Percentiles rank a stretch among this genome's conserved stretches.
Conservation (phyloP, 2,329 filamentous ascomycete species). For the Myriosclerotinia duriaeana region DNA sequence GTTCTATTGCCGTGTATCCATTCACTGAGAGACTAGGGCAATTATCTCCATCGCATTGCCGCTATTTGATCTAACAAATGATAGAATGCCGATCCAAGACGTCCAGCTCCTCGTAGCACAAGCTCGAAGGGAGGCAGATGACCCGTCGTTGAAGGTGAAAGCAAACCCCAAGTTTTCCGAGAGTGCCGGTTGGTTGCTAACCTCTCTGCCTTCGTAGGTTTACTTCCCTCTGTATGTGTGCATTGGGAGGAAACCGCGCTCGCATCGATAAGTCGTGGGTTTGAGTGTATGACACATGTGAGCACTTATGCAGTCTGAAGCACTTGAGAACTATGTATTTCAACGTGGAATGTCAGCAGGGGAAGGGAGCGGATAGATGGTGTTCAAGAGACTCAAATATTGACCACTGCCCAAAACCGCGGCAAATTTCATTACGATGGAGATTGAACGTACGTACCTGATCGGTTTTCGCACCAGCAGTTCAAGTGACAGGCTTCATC, state of each 20-base stretch:
- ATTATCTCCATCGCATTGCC: conserved; percentile 10
- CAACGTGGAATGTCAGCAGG: conserved; percentile 5
- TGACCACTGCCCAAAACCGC: not conserved
- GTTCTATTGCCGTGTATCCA: conserved; percentile 57
- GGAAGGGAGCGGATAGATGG: not conserved
- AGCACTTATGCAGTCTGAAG: not conserved
- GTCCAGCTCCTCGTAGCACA: conserved; percentile 57
- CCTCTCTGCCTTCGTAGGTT: conserved; percentile 42
- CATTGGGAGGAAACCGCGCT: conserved; percentile 57
- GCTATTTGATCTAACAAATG: conserved; percentile 24
- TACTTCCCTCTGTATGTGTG: conserved; percentile 66
- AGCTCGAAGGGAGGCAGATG: conserved; percentile 54
- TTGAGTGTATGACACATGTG: not conserved
- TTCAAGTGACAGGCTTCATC: conserved; percentile 8
- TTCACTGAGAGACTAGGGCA: conserved; percentile 45
- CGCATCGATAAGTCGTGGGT: conserved; percentile 22
- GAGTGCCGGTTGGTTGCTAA: conserved; percentile 15
- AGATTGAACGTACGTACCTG: conserved; percentile 3
- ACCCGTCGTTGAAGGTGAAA: conserved; percentile 55
- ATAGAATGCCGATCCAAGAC: conserved; percentile 57
- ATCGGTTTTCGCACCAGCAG: not conserved
- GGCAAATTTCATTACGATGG: not conserved
- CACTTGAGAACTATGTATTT: conserved; percentile 1
- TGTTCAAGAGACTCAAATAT: not conserved
- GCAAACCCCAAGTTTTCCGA: not conserved